Evolutionary conservation across 2,329 filamentous ascomycete genomes (phyloP).

Genomic region (Cordyceps cateniannulata): DNA sequence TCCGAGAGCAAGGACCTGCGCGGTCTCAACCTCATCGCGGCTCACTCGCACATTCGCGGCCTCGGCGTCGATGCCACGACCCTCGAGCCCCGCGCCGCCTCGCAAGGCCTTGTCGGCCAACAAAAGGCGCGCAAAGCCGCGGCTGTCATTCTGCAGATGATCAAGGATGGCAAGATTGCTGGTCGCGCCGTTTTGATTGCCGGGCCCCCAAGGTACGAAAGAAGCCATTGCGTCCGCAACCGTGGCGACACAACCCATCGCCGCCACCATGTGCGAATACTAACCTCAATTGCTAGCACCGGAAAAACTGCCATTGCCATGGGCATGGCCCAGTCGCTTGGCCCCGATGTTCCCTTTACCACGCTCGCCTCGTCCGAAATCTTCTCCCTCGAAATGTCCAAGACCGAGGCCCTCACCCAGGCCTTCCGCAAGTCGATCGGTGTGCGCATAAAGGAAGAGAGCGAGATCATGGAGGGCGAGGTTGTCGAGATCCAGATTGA

Average conservation of each 20-base stretch:
- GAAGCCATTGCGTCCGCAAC: neutral
- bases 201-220: constrained; percentile 68
- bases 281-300: constrained; percentile 50
- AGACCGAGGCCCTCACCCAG: constrained; percentile 95
- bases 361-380: constrained; percentile 94
- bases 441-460: constrained; percentile 97
- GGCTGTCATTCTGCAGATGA: constrained; percentile 96
- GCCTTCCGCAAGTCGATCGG: constrained; percentile 99
- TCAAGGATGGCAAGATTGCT: constrained; percentile 97
- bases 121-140: constrained; percentile 95
- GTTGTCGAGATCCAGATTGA: constrained; percentile 99
- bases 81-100: constrained; percentile 75
- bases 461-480: constrained; percentile 97
- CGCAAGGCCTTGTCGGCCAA: constrained; percentile 92
- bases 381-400: constrained; percentile 98
- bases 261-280: neutral
- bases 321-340: constrained; percentile 96
- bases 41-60: constrained; percentile 95
- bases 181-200: constrained; percentile 91
- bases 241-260: neutral
- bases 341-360: constrained; percentile 91
- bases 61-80: constrained; percentile 89
- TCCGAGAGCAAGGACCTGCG: constrained; percentile 94
- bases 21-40: constrained; percentile 93
- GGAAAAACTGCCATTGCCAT: constrained; percentile 98